A percentile compares a stretch with the other conserved stretches of the same genome.
Conservation (phyloP, 73 alveolate species). For the Paraurostyla sp. region DNA sequence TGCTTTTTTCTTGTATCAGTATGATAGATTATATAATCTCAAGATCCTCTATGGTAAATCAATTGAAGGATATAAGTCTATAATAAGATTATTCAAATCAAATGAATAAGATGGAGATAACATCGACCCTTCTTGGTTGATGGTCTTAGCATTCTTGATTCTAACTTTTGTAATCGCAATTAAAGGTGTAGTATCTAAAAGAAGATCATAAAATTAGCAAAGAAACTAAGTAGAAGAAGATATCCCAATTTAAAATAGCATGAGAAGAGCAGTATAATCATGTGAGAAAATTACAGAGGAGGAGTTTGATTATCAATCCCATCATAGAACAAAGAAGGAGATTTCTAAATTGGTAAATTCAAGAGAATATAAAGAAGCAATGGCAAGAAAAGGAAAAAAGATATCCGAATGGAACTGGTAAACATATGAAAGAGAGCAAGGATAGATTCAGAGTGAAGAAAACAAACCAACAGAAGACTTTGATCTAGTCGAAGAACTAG, state of each 20-base stretch:
- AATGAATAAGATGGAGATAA: not conserved
- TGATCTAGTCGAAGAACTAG: conserved; percentile 1
- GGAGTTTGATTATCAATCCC: not conserved
- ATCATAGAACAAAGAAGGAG: not conserved
- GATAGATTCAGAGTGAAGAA: not conserved
- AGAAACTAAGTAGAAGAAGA: not conserved
- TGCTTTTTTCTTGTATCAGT: not conserved
- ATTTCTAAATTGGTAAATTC: not conserved
- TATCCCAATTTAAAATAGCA: not conserved
- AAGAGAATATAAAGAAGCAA: not conserved
- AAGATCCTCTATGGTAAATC: not conserved
- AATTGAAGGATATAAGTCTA: not conserved
- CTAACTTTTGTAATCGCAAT: not conserved
- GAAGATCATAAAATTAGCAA: not conserved
- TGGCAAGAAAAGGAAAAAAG: not conserved
- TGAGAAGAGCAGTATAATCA: not conserved
- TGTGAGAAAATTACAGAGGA: conserved; percentile 24
- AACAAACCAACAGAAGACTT: conserved; percentile 4
- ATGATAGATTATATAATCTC: conserved; percentile 1
- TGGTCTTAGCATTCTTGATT: not conserved
- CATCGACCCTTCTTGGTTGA: not conserved
- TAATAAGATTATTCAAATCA: not conserved
- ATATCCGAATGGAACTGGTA: conserved; percentile 19
- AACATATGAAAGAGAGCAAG: conserved; percentile 17
- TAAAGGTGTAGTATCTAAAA: not conserved